Base-by-base conservation (phyloP, 352 stramenopile genomes). In the Bremia lactucae region DNA sequence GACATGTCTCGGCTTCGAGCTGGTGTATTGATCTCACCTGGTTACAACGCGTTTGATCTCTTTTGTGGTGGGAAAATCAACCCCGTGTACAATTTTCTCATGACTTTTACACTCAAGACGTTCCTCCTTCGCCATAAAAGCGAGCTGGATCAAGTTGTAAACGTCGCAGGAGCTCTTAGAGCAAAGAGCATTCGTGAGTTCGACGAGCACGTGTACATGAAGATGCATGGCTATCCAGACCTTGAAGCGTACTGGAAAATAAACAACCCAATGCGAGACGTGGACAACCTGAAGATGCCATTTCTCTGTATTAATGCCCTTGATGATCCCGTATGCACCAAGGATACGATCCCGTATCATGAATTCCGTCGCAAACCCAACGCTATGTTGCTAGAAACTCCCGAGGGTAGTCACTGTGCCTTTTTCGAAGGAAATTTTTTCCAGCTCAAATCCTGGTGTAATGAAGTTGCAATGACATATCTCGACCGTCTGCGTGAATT, bases 131-230 rank as follows among this genome's bases (percentile, higher is more conserved):
- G 57, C 7, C 73, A 90, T 48, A 50, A 62, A 19, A 33, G 47
- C 11, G 55, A 73, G 22, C 51, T 90, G 19, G 20, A 36, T 2
- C 31, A 57, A 6, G 62, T 80, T 16, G 52, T 90, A 19, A 60
- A 90, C 22, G 43, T 84, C 14, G 8, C 59, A 7, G 22, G 36
- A 11, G 74, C 71, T 23, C 40, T 90, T 2, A 51, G 53, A 28
- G 68, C 74, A 11, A 76, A 47, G 1, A 78, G 47, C 5, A 76
- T 90, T 35, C 48, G 60, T 3, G 70, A 86, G 47, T 87, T 90
- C 37, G 77, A 90, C 38, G 47, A 73, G 33, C 77, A 72, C 16
- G 74, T 90, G 44, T 90, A 78, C 65, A 83, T 85, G 61, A 77
- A 69, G 29, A 77, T 90, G 59, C 70, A 90, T 50, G 77, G 74